Evolutionary conservation across 106 monocot species (phyloP).

Genomic region (Agapanthus africanus): DNA sequence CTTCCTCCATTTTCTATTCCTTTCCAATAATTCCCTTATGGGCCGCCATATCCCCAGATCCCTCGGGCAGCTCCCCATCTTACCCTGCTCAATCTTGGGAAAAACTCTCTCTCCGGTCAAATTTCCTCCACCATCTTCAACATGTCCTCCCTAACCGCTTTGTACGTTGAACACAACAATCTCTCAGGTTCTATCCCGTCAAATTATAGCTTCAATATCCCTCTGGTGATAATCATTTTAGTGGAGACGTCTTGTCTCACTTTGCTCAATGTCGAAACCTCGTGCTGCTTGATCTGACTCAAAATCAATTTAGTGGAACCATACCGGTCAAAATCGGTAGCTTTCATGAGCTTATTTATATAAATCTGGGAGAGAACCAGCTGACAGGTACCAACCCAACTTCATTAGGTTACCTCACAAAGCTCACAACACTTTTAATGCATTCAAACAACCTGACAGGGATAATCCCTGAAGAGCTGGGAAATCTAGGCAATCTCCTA

Average conservation of each 20-base stretch:
- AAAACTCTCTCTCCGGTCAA: constrained; percentile 28
- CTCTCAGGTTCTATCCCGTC: constrained; percentile 6
- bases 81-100: constrained; percentile 41
- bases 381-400: constrained; percentile 5
- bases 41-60: constrained; percentile 30
- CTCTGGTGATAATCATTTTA: background rate
- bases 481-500: background rate
- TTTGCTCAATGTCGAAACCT: background rate
- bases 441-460: constrained; percentile 2
- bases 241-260: background rate
- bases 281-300: background rate
- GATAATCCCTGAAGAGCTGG: background rate
- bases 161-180: background rate
- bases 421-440: background rate
- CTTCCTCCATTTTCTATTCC: constrained; percentile 45
- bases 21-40: constrained; percentile 34
- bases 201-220: background rate
- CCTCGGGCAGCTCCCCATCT: constrained; percentile 33
- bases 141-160: constrained; percentile 4
- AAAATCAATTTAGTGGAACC: constrained; percentile 2
- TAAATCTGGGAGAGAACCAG: background rate
- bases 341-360: background rate
- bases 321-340: constrained; percentile 4
- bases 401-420: background rate
- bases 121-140: constrained; percentile 19